Evolutionary conservation across 2,329 filamentous ascomycete genomes (phyloP).

Genomic region (Cladosporium phlei): DNA sequence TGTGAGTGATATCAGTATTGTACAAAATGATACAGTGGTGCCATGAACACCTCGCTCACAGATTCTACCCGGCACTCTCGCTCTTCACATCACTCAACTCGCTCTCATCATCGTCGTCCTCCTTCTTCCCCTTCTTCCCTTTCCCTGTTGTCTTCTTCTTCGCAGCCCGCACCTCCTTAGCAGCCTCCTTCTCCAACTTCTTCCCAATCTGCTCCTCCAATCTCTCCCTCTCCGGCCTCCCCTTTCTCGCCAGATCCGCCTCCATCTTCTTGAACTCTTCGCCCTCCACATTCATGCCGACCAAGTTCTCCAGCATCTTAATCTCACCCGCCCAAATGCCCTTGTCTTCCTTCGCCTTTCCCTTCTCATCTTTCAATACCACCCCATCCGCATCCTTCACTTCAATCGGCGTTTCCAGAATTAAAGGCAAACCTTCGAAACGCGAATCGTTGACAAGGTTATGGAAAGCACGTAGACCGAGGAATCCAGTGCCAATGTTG

Average conservation of each 20-base stretch:
- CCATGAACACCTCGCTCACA: background rate
- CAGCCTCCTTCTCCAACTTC: slow-evolving; percentile 58
- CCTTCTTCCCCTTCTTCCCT: slow-evolving; percentile 26
- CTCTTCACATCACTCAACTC: slow-evolving; percentile 28
- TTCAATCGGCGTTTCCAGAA: slow-evolving; percentile 94
- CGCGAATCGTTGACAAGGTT: slow-evolving; percentile 77
- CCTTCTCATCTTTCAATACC: slow-evolving; percentile 35
- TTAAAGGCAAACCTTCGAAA: slow-evolving; percentile 78
- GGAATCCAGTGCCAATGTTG: slow-evolving; percentile 92
- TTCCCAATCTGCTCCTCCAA: slow-evolving; percentile 75
- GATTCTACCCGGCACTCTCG: slow-evolving; percentile 13
- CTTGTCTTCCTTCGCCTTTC: slow-evolving; percentile 65
- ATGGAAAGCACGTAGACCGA: slow-evolving; percentile 86
- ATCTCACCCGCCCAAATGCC: slow-evolving; percentile 89
- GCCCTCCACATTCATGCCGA: slow-evolving; percentile 75
- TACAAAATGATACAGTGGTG: background rate
- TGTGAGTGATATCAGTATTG: no score
- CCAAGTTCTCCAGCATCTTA: slow-evolving; percentile 82
- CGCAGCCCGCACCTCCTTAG: slow-evolving; percentile 41
- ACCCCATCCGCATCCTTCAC: slow-evolving; percentile 61
- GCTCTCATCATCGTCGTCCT: slow-evolving; percentile 27
- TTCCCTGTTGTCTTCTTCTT: slow-evolving; percentile 36
- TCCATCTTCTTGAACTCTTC: slow-evolving; percentile 67
- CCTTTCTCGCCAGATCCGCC: slow-evolving; percentile 60
- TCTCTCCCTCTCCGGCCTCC: slow-evolving; percentile 66